Percentiles rank a stretch among this genome's conserved stretches.
Conservation (phyloP, 2,329 filamentous ascomycete species). For the Monilinia laxa region DNA sequence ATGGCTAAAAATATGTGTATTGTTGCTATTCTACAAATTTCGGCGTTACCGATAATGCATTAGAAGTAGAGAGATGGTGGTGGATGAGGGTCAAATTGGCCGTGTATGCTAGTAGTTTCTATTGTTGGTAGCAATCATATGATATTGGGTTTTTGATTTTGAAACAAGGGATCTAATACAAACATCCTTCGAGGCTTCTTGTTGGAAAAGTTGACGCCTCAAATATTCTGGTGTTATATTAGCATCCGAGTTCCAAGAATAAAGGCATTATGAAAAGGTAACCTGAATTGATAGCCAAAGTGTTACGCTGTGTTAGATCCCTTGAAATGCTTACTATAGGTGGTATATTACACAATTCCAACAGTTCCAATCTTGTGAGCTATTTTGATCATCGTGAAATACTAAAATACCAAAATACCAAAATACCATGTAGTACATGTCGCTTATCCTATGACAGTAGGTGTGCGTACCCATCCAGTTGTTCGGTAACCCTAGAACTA, state of each 20-base stretch:
- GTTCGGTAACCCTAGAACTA: not conserved
- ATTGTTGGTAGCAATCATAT: constrained; percentile 36
- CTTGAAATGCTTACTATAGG: not conserved
- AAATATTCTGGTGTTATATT: too few relatives aligned
- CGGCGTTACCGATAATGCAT: constrained; percentile 41
- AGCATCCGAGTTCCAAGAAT: constrained; percentile 1
- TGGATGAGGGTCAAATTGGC: constrained; percentile 34
- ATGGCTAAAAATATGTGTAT: constrained; percentile 40
- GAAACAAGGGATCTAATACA: not conserved
- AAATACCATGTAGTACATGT: not conserved
- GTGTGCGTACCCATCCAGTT: not conserved
- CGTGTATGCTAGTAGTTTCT: constrained; percentile 41
- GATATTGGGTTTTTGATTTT: constrained; percentile 26
- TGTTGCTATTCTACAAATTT: constrained; percentile 34
- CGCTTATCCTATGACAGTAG: not conserved
- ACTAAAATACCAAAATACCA: not conserved
- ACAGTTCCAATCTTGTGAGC: not conserved
- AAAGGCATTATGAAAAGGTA: not conserved
- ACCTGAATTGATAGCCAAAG: not conserved
- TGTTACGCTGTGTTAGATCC: not conserved
- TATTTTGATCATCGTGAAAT: not conserved
- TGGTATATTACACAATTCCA: not conserved
- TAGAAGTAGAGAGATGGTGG: constrained; percentile 38
- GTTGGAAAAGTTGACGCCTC: not conserved
- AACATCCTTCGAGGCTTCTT: not conserved